Conservation (phyloP, 257 asterid species). For the Rhazya stricta region DNA sequence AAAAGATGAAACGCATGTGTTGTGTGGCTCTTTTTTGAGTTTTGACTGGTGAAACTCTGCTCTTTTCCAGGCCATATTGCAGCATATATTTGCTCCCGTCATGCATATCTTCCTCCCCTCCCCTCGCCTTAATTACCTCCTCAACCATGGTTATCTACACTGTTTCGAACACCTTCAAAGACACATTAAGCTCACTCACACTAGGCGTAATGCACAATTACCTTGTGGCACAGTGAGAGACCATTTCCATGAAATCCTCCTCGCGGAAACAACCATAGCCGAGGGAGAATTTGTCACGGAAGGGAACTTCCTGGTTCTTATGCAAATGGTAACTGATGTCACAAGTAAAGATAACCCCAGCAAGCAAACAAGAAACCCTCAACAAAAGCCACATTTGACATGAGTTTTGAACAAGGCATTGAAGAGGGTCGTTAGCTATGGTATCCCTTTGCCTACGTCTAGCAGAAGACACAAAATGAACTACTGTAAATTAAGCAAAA, state of each 20-base stretch:
- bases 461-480: background rate
- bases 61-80: background rate
- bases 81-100: background rate
- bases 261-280: background rate
- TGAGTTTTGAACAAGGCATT: background rate
- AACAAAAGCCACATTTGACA: background rate
- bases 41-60: conserved; percentile 5
- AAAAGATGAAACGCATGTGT: conserved; percentile 12
- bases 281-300: background rate
- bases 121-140: conserved; percentile 1
- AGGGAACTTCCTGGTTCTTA: background rate
- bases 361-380: background rate
- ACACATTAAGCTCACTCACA: background rate
- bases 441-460: background rate
- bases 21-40: conserved; percentile 10
- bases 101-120: conserved; percentile 7
- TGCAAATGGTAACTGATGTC: background rate
- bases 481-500: background rate
- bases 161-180: background rate
- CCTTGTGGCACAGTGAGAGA: background rate
- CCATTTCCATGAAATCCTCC: background rate
- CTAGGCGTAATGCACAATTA: too few relatives aligned
- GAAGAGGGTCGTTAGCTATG: conserved; percentile 7
- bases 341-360: background rate
- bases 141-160: background rate